Base-by-base conservation (phyloP, 2,329 filamentous ascomycete genomes). In the Geoglossum cookeanum region DNA sequence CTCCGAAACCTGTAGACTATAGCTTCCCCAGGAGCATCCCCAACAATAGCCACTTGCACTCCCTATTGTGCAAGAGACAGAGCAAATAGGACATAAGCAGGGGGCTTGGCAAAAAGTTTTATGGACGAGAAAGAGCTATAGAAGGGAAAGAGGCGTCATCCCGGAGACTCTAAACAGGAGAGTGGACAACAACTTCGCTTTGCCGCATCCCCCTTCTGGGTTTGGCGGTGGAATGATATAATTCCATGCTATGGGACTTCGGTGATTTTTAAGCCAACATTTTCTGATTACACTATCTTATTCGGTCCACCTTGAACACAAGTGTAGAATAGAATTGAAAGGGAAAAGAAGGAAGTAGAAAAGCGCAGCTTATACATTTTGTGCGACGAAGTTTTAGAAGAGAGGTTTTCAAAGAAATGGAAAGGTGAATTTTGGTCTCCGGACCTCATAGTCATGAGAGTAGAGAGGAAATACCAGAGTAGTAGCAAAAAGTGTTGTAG, bases 251-350 rank as follows among this genome's bases (percentile, higher is more conserved):
- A 15, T 27, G 29, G 30, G 33, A 37, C 32, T 6, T 32, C 29
- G 30, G n/a, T 32, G 29, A 7, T 32, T 53, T 53, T 35, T 17
- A 53, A 53, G 49, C 49, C 49, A 53, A 52, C 48, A 29, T 37
- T 53, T 53, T 53, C 42, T 22, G 49, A 53, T 53, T 53, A 53
- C 33, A 53, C 49, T 53, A 53, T 53, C 49, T 53, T 53, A 53
- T 53, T 53, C 49, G 49, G 30, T 37, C 49, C 49, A 22, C 49
- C 30, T 22, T 35, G 49, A 37, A 35, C 13, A 53, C 33, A 35
- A 53, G 22, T 22, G 22, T 22, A 22, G 49, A 53, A 32, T 32
- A 33, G n/a, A 30, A 30, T 53, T 32, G 49, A 37, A 53, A 35
- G 30, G 37, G 37, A 3, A 30, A 37, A 22, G 37, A 53, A 8